These are phyloP conservation scores for Rubroshorea leprosula DNA, from an alignment of 345 rosid genomes.

Conservation along the genomic window DNA sequence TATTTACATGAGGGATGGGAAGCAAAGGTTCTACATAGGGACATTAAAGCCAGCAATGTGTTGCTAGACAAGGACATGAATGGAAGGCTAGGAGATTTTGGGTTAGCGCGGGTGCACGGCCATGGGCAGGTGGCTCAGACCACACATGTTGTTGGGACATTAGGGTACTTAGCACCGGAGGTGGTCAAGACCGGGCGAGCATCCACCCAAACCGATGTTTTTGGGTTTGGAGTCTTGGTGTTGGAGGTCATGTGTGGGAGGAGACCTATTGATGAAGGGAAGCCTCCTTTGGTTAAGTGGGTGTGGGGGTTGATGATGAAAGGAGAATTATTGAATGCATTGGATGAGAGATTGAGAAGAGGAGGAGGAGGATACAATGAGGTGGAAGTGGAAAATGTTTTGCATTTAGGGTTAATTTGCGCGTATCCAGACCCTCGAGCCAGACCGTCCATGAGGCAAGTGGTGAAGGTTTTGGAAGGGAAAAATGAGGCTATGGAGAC, in stretches of 20 bases:
- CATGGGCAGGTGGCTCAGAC: slow-evolving; percentile 54
- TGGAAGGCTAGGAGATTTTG: slow-evolving; percentile 71
- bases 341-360: slow-evolving; percentile 41
- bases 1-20: slow-evolving; percentile 83
- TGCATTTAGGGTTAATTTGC: slow-evolving; percentile 63
- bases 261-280: slow-evolving; percentile 48
- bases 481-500: slow-evolving; percentile 32
- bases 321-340: slow-evolving; percentile 35
- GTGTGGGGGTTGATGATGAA: slow-evolving; percentile 39
- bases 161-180: slow-evolving; percentile 80
- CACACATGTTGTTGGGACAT: slow-evolving; percentile 63
- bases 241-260: slow-evolving; percentile 55
- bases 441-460: slow-evolving; percentile 79
- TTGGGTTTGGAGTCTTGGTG: slow-evolving; percentile 42
- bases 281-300: slow-evolving; percentile 36
- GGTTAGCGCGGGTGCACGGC: slow-evolving; percentile 63
- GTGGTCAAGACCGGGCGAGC: slow-evolving; percentile 41
- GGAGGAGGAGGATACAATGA: slow-evolving; percentile 27
- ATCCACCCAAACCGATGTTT: slow-evolving; percentile 41
- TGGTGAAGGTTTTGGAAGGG: slow-evolving; percentile 52
- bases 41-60: slow-evolving; percentile 80
- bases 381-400: slow-evolving; percentile 40
- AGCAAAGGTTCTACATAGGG: slow-evolving; percentile 62
- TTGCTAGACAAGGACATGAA: slow-evolving; percentile 67
- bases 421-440: slow-evolving; percentile 48